These are phyloP conservation scores for Circinella minor DNA, from an alignment of 371 early-diverging fungal genomes.

Conservation along the genomic window DNA sequence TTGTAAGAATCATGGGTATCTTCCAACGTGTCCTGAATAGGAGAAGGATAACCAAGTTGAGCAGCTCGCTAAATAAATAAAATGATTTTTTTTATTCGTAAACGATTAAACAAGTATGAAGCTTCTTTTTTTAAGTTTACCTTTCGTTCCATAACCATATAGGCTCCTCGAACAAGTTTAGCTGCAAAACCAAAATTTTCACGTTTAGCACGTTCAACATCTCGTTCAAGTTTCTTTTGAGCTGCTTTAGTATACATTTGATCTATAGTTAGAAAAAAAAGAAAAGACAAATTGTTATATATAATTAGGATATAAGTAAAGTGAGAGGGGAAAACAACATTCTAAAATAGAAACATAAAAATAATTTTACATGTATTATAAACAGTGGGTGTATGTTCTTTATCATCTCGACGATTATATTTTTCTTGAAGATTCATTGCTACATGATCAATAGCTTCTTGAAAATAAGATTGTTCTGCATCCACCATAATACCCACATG, in stretches of 20 bases:
- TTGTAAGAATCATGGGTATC: conserved; percentile 90
- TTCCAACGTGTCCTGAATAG: conserved; percentile 82
- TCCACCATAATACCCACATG: conserved; percentile 87
- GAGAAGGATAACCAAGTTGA: conserved; percentile 71
- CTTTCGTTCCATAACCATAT: conserved; percentile 88
- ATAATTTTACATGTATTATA: conserved; percentile 80
- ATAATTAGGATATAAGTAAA: too few species aligned
- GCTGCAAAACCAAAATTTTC: conserved; percentile 79
- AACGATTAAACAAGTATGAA: too few species aligned
- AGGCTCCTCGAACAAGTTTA: conserved; percentile 93
- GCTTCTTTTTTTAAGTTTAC: conserved; percentile 20
- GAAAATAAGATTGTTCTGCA: conserved; percentile 93
- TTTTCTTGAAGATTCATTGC: conserved; percentile 68
- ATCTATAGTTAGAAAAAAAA: conserved; percentile 42
- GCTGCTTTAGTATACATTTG: conserved; percentile 93
- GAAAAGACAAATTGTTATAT: too few species aligned
- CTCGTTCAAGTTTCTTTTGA: conserved; percentile 64
- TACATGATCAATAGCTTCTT: conserved; percentile 88
- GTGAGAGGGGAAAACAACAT: neutral
- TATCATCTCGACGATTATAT: conserved; percentile 62
- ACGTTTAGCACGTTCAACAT: conserved; percentile 69
- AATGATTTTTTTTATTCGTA: too few species aligned
- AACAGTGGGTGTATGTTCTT: conserved; percentile 64
- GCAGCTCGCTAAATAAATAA: conserved; percentile 58
- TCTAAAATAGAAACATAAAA: conserved; percentile 4